Evolutionary conservation across 352 stramenopile genomes (phyloP).

Genomic region (Phytophthora rubi): DNA sequence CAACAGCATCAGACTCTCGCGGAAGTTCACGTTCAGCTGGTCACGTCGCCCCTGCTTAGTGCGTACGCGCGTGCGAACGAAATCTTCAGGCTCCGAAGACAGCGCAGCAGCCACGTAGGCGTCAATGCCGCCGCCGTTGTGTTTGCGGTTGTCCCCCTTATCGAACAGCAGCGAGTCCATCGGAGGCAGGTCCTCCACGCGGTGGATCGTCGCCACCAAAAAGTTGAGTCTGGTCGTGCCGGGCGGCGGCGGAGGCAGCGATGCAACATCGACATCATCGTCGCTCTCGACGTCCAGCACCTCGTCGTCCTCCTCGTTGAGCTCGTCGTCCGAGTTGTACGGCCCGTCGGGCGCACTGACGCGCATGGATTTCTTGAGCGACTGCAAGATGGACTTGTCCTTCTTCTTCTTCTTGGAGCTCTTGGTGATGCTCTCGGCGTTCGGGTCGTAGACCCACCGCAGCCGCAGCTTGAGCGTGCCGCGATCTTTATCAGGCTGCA

Average conservation of each 20-base stretch:
- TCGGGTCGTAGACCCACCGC: too few relatives aligned
- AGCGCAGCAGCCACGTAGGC: constrained; percentile 16
- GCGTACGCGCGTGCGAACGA: too few relatives aligned
- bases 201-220: constrained; percentile 63
- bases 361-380: too few relatives aligned
- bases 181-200: constrained; percentile 64
- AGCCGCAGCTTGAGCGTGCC: too few relatives aligned
- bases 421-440: too few relatives aligned
- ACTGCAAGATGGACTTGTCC: too few relatives aligned
- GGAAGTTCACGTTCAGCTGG: too few relatives aligned
- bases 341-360: constrained; percentile 46
- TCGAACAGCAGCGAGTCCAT: constrained; percentile 68
- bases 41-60: too few relatives aligned
- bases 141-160: constrained; percentile 48
- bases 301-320: constrained; percentile 60
- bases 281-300: constrained; percentile 34
- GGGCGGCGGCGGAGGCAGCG: constrained; percentile 31
- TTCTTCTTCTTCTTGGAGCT: too few relatives aligned
- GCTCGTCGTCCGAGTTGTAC: constrained; percentile 51
- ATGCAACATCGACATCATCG: constrained; percentile 21
- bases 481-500: too few relatives aligned
- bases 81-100: too few relatives aligned
- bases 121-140: constrained; percentile 65
- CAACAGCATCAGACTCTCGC: too few relatives aligned
- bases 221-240: constrained; percentile 60